Conservation (phyloP, 805 yeast species). For the Kazachstania africana region DNA sequence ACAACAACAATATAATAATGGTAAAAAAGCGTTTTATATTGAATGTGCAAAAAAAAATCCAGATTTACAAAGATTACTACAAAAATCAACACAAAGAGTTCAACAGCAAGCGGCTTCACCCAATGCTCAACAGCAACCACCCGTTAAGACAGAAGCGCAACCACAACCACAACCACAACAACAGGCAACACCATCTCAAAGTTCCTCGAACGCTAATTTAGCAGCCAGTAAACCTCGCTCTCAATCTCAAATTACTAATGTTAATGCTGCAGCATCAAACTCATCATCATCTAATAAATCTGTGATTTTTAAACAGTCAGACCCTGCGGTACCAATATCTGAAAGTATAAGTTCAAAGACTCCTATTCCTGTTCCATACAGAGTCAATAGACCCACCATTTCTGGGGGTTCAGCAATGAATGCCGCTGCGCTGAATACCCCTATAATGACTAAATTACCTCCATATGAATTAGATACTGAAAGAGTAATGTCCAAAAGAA, state of each 20-base stretch:
- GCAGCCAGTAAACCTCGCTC: constrained; percentile 13
- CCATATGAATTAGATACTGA: constrained; percentile 73
- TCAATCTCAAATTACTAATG: constrained; percentile 33
- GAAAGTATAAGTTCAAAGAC: constrained; percentile 52
- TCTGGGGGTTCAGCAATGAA: constrained; percentile 73
- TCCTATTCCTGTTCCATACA: constrained; percentile 52
- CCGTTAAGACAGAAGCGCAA: constrained; percentile 4
- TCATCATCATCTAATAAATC: constrained; percentile 15
- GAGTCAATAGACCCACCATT: constrained; percentile 68
- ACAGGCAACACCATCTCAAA: not conserved
- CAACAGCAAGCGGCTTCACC: constrained; percentile 11
- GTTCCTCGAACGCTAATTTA: not conserved
- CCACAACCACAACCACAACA: constrained; percentile 1
- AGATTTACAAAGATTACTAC: constrained; percentile 20
- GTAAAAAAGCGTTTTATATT: constrained; percentile 23
- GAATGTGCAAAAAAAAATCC: constrained; percentile 27
- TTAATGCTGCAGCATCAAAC: constrained; percentile 36
- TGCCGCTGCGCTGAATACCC: constrained; percentile 62
- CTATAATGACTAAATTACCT: constrained; percentile 64
- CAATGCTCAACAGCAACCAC: constrained; percentile 4
- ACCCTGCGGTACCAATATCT: constrained; percentile 63
- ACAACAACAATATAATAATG: constrained; percentile 20
- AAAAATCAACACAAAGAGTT: constrained; percentile 15
- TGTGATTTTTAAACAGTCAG: constrained; percentile 30
- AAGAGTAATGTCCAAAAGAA: constrained; percentile 78